Evolutionary conservation across 2,329 filamentous ascomycete species (phyloP).

Genomic region (Chaetomium sp.): DNA sequence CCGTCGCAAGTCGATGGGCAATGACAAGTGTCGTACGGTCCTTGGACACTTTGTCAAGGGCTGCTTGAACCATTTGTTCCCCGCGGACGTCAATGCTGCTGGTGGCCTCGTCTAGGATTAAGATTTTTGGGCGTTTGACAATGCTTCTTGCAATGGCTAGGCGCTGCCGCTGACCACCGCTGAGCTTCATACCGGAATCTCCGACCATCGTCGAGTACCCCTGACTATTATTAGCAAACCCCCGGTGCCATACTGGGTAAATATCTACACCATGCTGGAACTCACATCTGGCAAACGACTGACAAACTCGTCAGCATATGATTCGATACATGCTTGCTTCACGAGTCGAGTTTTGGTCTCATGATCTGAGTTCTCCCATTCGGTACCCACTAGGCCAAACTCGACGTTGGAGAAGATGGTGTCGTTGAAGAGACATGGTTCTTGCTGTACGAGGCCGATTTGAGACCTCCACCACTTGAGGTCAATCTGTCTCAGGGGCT

Average conservation of each 20-base stretch:
- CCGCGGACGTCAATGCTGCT: slow-evolving; percentile 46
- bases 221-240: slow-evolving; percentile 28
- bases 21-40: slow-evolving; percentile 41
- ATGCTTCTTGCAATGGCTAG: slow-evolving; percentile 48
- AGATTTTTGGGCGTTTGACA: slow-evolving; percentile 26
- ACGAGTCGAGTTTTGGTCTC: slow-evolving; percentile 50
- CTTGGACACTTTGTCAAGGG: slow-evolving; percentile 25
- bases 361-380: slow-evolving; percentile 31
- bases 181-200: slow-evolving; percentile 72
- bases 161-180: slow-evolving; percentile 71
- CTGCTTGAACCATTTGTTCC: slow-evolving; percentile 27
- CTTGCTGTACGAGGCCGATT: slow-evolving; percentile 39
- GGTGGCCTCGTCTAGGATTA: slow-evolving; percentile 29
- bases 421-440: slow-evolving; percentile 39
- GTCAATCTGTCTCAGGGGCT: slow-evolving; percentile 42
- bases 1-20: slow-evolving; percentile 65
- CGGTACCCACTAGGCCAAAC: slow-evolving; percentile 41
- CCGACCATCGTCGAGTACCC: slow-evolving; percentile 70
- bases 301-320: slow-evolving; percentile 66
- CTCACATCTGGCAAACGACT: slow-evolving; percentile 50
- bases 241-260: neutral
- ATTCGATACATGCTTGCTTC: slow-evolving; percentile 57
- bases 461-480: slow-evolving; percentile 50
- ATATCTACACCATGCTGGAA: neutral
- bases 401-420: slow-evolving; percentile 49